A percentile compares a stretch with the other conserved stretches of the same genome.
These are phyloP conservation scores for Daldinia loculata DNA, from an alignment of 495 filamentous ascomycete species.

Conservation along the genomic window DNA sequence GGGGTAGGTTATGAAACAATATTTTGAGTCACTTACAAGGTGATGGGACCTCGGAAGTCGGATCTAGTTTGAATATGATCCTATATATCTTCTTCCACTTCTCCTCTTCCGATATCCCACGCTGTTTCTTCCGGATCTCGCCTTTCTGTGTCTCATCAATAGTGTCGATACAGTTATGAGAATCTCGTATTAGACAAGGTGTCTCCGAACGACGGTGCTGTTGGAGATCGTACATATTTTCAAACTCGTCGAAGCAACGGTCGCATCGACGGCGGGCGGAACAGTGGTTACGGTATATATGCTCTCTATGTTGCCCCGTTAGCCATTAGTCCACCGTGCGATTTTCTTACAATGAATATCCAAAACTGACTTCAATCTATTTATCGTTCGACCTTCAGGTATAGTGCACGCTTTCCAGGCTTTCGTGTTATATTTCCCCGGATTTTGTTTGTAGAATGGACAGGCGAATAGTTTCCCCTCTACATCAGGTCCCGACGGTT, in stretches of 20 bases:
- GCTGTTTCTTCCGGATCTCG: slow-evolving; percentile 26
- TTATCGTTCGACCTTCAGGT: slow-evolving; percentile 22
- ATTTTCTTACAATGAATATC: background rate
- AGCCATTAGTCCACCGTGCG: background rate
- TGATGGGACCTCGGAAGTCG: slow-evolving; percentile 22
- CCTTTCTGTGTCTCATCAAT: slow-evolving; percentile 31
- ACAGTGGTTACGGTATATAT: slow-evolving; percentile 36
- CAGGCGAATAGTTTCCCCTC: slow-evolving; percentile 32
- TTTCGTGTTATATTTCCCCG: slow-evolving; percentile 31
- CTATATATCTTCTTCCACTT: slow-evolving; percentile 33
- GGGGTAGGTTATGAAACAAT: background rate
- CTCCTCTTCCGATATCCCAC: slow-evolving; percentile 28
- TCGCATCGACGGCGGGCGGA: slow-evolving; percentile 7
- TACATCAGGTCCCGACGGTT: background rate
- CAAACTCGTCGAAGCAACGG: slow-evolving; percentile 29
- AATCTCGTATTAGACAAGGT: slow-evolving; percentile 17
- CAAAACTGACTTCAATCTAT: slow-evolving; percentile 32
- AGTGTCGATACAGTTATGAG: slow-evolving; percentile 2
- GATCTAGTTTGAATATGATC: slow-evolving; percentile 29
- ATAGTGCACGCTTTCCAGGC: slow-evolving; percentile 30
- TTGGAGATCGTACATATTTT: slow-evolving; percentile 14
- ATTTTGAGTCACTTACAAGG: slow-evolving; percentile 25
- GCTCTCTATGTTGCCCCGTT: slow-evolving; percentile 23
- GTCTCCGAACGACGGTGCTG: slow-evolving; percentile 20
- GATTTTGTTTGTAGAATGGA: slow-evolving; percentile 36